These are phyloP conservation scores for Colletotrichum chrysophilum DNA, from an alignment of 2,329 filamentous ascomycete species.

Conservation along the genomic window DNA sequence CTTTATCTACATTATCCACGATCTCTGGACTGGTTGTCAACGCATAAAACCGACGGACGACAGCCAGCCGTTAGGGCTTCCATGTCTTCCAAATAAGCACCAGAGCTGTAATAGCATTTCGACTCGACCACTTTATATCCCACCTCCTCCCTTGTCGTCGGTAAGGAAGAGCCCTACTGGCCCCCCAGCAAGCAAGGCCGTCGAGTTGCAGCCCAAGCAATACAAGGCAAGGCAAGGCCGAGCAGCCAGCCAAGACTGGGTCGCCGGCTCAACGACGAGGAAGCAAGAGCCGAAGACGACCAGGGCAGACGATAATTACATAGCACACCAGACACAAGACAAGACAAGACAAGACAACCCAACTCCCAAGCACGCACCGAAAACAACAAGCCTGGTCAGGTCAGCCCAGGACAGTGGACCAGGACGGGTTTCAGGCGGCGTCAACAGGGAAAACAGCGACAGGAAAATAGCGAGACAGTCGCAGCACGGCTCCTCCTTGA, in stretches of 20 bases:
- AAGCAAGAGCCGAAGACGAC: neutral
- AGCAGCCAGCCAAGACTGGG: neutral
- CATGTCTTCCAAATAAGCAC: neutral
- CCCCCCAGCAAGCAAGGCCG: neutral
- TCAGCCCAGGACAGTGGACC: slow-evolving; percentile 14
- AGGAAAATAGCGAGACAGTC: neutral
- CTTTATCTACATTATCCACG: neutral
- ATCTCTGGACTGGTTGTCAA: neutral
- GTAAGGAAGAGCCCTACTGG: neutral
- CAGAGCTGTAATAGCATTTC: neutral
- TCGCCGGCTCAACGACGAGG: neutral
- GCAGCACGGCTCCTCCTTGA: slow-evolving; percentile 9
- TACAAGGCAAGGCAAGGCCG: neutral
- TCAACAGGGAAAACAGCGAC: slow-evolving; percentile 12
- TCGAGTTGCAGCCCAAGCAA: neutral
- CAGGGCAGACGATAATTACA: neutral
- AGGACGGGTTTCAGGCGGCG: slow-evolving; percentile 18
- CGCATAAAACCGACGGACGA: neutral
- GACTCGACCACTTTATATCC: neutral
- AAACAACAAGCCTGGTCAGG: slow-evolving; percentile 1
- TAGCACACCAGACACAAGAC: neutral
- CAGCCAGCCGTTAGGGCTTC: neutral
- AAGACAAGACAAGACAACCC: neutral
- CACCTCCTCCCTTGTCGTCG: neutral
- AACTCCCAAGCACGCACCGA: neutral